Conservation (phyloP, 2,329 filamentous ascomycete species). For the Hypoxylon sp. region DNA sequence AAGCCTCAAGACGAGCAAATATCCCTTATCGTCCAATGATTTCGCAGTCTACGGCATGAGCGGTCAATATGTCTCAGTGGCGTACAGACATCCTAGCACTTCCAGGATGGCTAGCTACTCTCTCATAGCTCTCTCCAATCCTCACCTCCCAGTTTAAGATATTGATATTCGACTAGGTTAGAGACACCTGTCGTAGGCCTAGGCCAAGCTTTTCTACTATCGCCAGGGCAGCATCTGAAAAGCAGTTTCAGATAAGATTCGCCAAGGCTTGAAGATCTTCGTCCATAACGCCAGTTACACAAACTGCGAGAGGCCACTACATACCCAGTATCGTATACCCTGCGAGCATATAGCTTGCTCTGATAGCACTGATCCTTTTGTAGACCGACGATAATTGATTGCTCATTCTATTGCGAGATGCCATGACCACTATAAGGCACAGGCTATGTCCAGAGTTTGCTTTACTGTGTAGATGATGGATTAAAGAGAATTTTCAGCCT, state of each 20-base stretch:
- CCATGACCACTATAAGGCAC: conserved; percentile 6
- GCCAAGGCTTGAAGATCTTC: conserved; percentile 19
- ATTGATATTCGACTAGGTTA: neutral
- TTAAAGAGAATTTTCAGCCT: conserved; percentile 9
- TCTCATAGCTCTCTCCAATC: conserved; percentile 4
- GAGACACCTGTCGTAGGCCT: conserved; percentile 4
- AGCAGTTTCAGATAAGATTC: conserved; percentile 26
- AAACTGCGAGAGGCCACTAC: conserved; percentile 5
- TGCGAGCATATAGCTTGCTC: conserved; percentile 14
- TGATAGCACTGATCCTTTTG: conserved; percentile 7
- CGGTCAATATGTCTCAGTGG: conserved; percentile 27
- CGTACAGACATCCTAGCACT: conserved; percentile 16
- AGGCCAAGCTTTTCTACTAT: conserved; percentile 2
- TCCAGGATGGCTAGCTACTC: conserved; percentile 11
- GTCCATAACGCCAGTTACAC: conserved; percentile 5
- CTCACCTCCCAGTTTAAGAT: neutral
- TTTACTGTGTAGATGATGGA: neutral
- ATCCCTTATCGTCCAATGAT: conserved; percentile 16
- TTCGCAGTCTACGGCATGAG: conserved; percentile 12
- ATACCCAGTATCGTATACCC: neutral
- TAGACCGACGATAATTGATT: conserved; percentile 13
- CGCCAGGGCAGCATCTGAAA: conserved; percentile 15
- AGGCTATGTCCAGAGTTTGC: conserved; percentile 1
- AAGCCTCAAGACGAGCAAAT: conserved; percentile 8
- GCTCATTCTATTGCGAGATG: conserved; percentile 6